Evolutionary conservation across 2,329 filamentous ascomycete species (phyloP).

Genomic region (Neonectria hederae): DNA sequence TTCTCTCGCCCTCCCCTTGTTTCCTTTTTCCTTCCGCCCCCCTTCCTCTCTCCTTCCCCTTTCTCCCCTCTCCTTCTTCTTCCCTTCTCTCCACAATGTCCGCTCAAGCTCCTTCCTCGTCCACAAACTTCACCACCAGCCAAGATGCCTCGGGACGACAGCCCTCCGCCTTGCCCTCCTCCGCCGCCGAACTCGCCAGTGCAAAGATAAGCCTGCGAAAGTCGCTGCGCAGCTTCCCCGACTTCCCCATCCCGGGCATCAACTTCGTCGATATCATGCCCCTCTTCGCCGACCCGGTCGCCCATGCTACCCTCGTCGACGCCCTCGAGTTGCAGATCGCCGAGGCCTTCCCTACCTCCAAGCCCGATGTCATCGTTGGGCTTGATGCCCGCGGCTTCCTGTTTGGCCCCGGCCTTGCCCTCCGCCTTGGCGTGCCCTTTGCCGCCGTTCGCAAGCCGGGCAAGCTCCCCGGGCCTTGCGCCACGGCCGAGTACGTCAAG

Average conservation of each 20-base stretch:
- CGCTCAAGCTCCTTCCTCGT: slow-evolving; percentile 38
- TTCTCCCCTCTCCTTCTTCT: slow-evolving; percentile 40
- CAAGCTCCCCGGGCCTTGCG: slow-evolving; percentile 90
- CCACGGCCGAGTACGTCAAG: slow-evolving; percentile 89
- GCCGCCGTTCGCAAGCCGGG: slow-evolving; percentile 95
- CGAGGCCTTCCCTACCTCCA: slow-evolving; percentile 66
- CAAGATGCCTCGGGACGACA: slow-evolving; percentile 71
- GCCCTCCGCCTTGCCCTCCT: slow-evolving; percentile 68
- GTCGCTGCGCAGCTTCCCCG: slow-evolving; percentile 84
- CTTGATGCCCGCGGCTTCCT: slow-evolving; percentile 95
- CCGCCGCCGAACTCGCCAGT: slow-evolving; percentile 72
- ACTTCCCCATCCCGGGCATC: slow-evolving; percentile 93
- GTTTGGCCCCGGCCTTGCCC: slow-evolving; percentile 88
- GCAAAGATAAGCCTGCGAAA: slow-evolving; percentile 75
- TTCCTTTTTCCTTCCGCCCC: slow-evolving; percentile 38
- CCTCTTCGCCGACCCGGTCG: slow-evolving; percentile 81
- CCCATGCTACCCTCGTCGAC: slow-evolving; percentile 81
- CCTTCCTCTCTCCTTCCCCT: slow-evolving; percentile 40
- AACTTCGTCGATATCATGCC: slow-evolving; percentile 98
- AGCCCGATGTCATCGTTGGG: slow-evolving; percentile 90
- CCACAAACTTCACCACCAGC: slow-evolving; percentile 44
- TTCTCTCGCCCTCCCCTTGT: slow-evolving; percentile 34
- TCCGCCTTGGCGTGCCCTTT: slow-evolving; percentile 84
- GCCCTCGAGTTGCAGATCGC: slow-evolving; percentile 86
- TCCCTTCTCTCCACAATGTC: slow-evolving; percentile 49